Percentiles rank a stretch among this genome's conserved stretches.
phyloP scores from a whole-genome alignment of 148 eudicot genomes.

The Rhododendron ovatum region DNA sequence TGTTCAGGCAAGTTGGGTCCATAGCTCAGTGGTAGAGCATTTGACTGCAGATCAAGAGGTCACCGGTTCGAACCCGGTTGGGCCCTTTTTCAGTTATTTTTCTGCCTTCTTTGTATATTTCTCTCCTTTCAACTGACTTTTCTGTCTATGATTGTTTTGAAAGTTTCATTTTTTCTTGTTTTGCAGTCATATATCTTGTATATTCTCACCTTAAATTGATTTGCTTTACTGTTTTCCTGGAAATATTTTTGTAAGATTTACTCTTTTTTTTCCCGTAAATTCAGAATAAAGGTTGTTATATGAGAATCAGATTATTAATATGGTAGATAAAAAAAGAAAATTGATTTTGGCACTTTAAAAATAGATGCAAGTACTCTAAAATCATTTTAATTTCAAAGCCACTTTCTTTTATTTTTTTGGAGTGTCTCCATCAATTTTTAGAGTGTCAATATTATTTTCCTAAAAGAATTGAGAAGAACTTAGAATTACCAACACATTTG shows the following conservation, averaged over 20 bases:
- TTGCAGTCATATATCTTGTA: too few species aligned
- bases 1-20: not conserved
- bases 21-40: constrained; percentile 11
- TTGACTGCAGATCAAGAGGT: constrained; percentile 7
- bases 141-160: not conserved
- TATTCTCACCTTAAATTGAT: not conserved
- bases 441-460: too few species aligned
- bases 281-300: not conserved
- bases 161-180: not conserved
- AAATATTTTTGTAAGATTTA: not conserved
- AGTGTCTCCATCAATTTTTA: too few species aligned
- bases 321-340: too few species aligned
- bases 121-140: not conserved
- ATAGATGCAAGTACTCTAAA: too few species aligned
- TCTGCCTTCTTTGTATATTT: not conserved
- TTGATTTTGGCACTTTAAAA: too few species aligned
- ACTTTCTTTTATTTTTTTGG: too few species aligned
- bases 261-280: not conserved
- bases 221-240: too few species aligned
- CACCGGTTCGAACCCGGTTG: constrained; percentile 14
- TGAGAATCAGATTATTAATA: not conserved
- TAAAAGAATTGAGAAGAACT: too few species aligned
- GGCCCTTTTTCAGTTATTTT: not conserved
- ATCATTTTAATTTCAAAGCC: too few species aligned
- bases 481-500: not conserved